Evolutionary conservation across 306 rosid species (phyloP).

Genomic region (Crataegus laevigata): DNA sequence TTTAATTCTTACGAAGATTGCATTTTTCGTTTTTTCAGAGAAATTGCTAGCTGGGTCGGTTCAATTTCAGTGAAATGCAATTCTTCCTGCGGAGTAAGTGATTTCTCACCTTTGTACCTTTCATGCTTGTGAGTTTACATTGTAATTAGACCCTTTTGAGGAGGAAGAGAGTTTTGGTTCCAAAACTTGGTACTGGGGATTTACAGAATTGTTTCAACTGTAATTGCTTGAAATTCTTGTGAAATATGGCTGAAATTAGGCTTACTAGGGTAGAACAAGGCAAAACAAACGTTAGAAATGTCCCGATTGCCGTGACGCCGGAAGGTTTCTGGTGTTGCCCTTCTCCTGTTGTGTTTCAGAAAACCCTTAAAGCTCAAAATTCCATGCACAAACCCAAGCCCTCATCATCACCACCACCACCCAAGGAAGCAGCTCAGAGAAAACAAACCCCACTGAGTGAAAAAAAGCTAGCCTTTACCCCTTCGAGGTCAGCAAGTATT

Average conservation of each 20-base stretch:
- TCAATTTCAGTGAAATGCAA: constrained; percentile 4
- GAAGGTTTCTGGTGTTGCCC: constrained; percentile 98
- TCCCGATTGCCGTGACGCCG: constrained; percentile 89
- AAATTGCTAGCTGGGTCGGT: constrained; percentile 8
- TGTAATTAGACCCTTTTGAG: constrained; percentile 13
- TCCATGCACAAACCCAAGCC: constrained; percentile 70
- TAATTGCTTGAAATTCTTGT: constrained; percentile 27
- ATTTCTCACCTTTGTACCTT: constrained; percentile 19
- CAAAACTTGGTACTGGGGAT: constrained; percentile 16
- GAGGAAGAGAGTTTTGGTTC: constrained; percentile 16
- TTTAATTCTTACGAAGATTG: constrained; percentile 14
- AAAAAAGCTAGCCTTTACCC: constrained; percentile 39
- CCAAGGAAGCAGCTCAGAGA: constrained; percentile 41
- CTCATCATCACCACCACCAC: constrained; percentile 64
- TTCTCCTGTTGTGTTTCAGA: constrained; percentile 86
- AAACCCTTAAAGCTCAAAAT: constrained; percentile 62
- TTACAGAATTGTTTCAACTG: constrained; percentile 17
- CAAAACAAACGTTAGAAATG: constrained; percentile 72
- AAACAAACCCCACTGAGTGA: constrained; percentile 36
- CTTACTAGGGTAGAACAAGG: constrained; percentile 56
- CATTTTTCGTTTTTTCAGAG: constrained; percentile 14
- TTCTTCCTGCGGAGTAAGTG: constrained; percentile 11
- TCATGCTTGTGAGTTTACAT: constrained; percentile 7
- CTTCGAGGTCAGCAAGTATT: constrained; percentile 42
- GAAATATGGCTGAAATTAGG: constrained; percentile 65